phyloP scores from a whole-genome alignment of 139 green algal species.

The Closterium sp. region DNA sequence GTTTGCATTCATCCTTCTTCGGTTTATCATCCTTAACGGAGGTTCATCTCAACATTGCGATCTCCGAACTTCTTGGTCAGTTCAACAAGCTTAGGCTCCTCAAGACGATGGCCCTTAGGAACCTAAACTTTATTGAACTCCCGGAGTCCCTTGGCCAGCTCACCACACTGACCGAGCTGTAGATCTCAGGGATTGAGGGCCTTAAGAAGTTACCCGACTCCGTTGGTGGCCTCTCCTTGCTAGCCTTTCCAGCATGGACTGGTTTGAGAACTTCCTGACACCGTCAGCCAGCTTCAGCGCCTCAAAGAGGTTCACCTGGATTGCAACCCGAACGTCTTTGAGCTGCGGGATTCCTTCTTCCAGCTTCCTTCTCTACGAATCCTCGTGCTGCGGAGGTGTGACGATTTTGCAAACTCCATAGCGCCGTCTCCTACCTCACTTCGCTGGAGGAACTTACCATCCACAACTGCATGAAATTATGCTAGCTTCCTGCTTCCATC shows the following conservation, averaged over 20 bases:
- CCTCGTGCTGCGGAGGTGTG: background rate
- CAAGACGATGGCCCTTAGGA: background rate
- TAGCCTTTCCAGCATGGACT: background rate
- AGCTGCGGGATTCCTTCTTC: background rate
- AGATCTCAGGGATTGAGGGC: background rate
- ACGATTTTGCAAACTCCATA: background rate
- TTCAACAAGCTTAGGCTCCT: background rate
- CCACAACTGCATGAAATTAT: background rate
- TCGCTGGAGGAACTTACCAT: background rate
- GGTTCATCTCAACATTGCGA: background rate
- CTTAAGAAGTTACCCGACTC: background rate
- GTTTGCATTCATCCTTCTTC: background rate
- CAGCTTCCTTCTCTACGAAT: background rate
- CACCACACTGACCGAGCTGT: background rate
- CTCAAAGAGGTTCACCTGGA: background rate
- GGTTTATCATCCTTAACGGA: background rate
- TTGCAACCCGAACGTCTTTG: background rate
- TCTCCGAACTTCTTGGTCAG: background rate
- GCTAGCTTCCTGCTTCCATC: background rate
- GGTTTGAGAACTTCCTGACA: background rate
- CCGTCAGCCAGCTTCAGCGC: background rate
- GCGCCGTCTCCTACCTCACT: background rate
- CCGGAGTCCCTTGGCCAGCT: background rate
- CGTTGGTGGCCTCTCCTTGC: background rate
- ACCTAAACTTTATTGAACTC: background rate